Percentiles rank a stretch among this genome's conserved stretches.
phyloP scores from a whole-genome alignment of 768 basidiomycete species.

The Tricholomella constricta region DNA sequence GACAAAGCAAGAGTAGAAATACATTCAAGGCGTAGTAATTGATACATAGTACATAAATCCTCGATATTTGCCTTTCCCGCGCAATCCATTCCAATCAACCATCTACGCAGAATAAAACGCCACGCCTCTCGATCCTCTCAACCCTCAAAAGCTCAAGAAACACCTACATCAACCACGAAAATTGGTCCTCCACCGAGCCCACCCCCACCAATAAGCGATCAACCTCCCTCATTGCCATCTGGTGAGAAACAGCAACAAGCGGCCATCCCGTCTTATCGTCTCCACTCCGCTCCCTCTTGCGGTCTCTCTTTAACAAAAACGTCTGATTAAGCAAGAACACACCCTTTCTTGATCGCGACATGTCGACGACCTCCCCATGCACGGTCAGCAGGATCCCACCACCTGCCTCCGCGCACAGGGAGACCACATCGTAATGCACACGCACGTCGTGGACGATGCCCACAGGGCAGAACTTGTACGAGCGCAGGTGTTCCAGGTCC shows the following conservation, averaged over 20 bases:
- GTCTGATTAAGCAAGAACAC: constrained; percentile 27
- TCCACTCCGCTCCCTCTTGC: not conserved
- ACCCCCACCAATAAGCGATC: not conserved
- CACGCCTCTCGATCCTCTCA: not conserved
- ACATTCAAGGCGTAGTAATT: no score
- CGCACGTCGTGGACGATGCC: constrained; percentile 2
- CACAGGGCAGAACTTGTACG: constrained; percentile 25
- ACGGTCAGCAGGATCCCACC: constrained; percentile 27
- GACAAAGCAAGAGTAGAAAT: no score
- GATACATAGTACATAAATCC: no score
- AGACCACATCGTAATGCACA: constrained; percentile 27
- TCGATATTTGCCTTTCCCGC: no score
- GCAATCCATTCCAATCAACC: not conserved
- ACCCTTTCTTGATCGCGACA: constrained; percentile 3
- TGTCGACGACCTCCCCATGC: constrained; percentile 25
- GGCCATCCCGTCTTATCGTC: constrained; percentile 20
- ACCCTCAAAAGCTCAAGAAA: not conserved
- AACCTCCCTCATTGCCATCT: constrained; percentile 9
- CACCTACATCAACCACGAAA: constrained; percentile 7
- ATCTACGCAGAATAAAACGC: not conserved
- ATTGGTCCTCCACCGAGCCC: constrained; percentile 1
- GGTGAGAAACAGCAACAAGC: constrained; percentile 31
- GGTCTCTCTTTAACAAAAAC: constrained; percentile 26
- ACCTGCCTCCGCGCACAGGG: constrained; percentile 6
- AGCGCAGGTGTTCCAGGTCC: constrained; percentile 1